A percentile compares a stretch with the other conserved stretches of the same genome.
These are phyloP conservation scores for Bromus sterilis DNA, from an alignment of 176 grass and related monocot genomes.

Conservation along the genomic window DNA sequence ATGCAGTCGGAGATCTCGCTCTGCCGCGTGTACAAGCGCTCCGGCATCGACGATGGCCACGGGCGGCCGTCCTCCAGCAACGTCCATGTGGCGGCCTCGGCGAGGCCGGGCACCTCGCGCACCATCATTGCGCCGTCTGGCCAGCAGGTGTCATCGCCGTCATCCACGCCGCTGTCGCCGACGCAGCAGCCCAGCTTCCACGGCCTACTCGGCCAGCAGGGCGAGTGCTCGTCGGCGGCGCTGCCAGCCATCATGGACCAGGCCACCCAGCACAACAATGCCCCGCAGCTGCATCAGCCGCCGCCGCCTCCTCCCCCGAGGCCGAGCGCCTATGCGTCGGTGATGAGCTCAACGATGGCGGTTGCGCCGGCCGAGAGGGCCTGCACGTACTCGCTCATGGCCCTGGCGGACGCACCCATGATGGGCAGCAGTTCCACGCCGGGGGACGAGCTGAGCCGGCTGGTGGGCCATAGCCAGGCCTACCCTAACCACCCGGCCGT, in stretches of 20 bases:
- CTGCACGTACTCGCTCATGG: constrained; percentile 56
- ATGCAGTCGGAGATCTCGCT: constrained; percentile 88
- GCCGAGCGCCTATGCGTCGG: constrained; percentile 13
- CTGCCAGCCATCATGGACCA: constrained; percentile 30
- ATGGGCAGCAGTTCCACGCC: constrained; percentile 34
- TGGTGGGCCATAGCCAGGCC: constrained; percentile 45
- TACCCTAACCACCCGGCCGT: constrained; percentile 32
- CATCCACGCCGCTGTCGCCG: constrained; percentile 2
- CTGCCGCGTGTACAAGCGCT: constrained; percentile 89
- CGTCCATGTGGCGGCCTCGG: constrained; percentile 16
- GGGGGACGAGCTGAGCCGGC: constrained; percentile 59
- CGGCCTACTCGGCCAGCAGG: constrained; percentile 25
- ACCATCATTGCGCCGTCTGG: neutral
- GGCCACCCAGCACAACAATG: constrained; percentile 14
- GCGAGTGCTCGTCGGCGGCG: constrained; percentile 30
- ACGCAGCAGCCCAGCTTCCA: constrained; percentile 20
- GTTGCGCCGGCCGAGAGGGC: constrained; percentile 16
- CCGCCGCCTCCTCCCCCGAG: constrained; percentile 2
- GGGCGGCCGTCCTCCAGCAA: constrained; percentile 15
- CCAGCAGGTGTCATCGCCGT: constrained; percentile 18
- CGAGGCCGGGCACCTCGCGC: constrained; percentile 33
- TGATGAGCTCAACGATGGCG: neutral
- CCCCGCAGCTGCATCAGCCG: neutral
- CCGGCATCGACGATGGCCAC: constrained; percentile 71
- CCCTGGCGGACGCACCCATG: constrained; percentile 23